Conservation (phyloP, 176 grass and related monocot genomes). For the Saccharum officinarum region DNA sequence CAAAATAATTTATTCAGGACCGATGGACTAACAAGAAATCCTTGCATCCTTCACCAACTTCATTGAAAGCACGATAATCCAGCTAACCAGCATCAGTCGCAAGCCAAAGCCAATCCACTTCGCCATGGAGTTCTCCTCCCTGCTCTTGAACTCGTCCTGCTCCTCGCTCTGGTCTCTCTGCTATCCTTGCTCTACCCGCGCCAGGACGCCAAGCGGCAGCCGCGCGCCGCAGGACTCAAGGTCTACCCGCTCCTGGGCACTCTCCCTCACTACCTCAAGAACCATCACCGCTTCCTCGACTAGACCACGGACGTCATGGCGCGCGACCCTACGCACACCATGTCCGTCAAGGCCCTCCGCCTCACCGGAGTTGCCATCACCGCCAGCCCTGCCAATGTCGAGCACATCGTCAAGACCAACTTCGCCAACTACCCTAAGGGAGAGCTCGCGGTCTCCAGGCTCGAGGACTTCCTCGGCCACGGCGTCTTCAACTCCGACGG, state of each 20-base stretch:
- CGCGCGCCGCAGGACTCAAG: slow-evolving; percentile 26
- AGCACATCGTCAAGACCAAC: slow-evolving; percentile 59
- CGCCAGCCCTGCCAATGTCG: slow-evolving; percentile 55
- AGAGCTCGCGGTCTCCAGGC: slow-evolving; percentile 20
- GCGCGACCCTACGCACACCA: slow-evolving; percentile 56
- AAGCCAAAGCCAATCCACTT: neutral
- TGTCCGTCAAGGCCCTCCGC: slow-evolving; percentile 41
- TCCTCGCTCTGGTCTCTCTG: slow-evolving; percentile 25
- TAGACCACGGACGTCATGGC: slow-evolving; percentile 48
- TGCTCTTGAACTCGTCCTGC: slow-evolving; percentile 21
- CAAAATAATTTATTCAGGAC: no score
- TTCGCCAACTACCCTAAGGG: slow-evolving; percentile 68
- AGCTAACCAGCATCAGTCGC: neutral
- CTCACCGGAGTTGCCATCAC: slow-evolving; percentile 50
- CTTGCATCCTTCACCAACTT: no score
- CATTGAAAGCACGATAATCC: no score
- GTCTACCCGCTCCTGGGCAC: slow-evolving; percentile 51
- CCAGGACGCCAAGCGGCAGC: slow-evolving; percentile 21
- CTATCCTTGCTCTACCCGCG: slow-evolving; percentile 20
- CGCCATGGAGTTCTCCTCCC: slow-evolving; percentile 41
- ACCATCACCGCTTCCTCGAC: slow-evolving; percentile 56
- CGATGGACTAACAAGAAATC: no score
- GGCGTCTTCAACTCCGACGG: slow-evolving; percentile 84
- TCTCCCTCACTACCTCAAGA: slow-evolving; percentile 52
- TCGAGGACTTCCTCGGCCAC: slow-evolving; percentile 65